Evolutionary conservation across 768 basidiomycete genomes (phyloP), one percentile per base, ranked within the genome.

Genomic region (Pluteus cervinus): DNA sequence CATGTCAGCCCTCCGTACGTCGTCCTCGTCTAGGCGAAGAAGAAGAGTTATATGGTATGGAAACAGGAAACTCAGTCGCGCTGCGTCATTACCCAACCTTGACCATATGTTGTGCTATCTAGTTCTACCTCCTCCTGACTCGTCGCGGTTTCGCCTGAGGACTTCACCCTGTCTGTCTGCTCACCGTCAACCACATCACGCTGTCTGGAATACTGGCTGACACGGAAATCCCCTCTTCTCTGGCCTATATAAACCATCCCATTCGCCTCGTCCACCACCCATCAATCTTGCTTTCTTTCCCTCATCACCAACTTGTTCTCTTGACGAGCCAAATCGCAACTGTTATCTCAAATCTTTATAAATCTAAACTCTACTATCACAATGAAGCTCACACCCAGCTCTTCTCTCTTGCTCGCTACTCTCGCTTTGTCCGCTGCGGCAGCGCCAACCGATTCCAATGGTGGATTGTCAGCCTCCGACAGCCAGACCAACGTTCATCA

Each of bases 381-480:
- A 34, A 75, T 72, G 71, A 69, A 63, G 49, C 49, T 75, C 39
- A 51, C 71, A 29, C 49, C 71, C 28, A 71, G 69, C 53, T 65
- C 71, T 16, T 73, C 72, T 24, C 37, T 73, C 37, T 43, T 75
- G 41, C 48, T 73, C 33, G 68, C 71, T 25, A 59, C 68, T 12
- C 55, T 75, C 41, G 71, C 70, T 33, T 54, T 73, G 34, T 74
- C 73, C 20, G 67, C 72, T 8, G 72, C 71, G n/a, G 67, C 68
- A 12, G 55, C 68, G 23, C 59, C 53, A 44, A 52, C 70, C 43
- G 71, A 68, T 41, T 66, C 68, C 30, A 56, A 57, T 15, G 40
- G 48, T 18, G 42, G 45, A 7, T 43, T 61, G 33, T 36, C 55
- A 15, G 45, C 42, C 30, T 54, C 56, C 16, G 24, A 49, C 11